A percentile compares a stretch with the other conserved stretches of the same genome.
These are phyloP conservation scores for Handroanthus guayacan DNA, from an alignment of 257 asterid genomes.

Conservation along the genomic window DNA sequence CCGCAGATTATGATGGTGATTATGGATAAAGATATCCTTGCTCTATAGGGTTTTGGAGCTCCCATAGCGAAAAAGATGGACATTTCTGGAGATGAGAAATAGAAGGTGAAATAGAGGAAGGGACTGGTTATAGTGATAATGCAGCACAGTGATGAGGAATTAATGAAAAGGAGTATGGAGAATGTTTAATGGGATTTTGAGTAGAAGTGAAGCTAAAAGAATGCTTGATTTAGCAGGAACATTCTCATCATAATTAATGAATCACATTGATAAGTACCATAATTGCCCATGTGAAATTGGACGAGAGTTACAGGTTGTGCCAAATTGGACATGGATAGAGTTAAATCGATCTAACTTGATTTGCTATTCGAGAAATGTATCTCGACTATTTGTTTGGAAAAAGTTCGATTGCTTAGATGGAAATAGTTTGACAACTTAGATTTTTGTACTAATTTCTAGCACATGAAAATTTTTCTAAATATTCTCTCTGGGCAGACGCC, in stretches of 20 bases:
- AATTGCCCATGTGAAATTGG: slow-evolving; percentile 2
- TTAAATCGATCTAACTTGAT: too few relatives aligned
- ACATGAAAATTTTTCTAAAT: too few relatives aligned
- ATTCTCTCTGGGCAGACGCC: too few relatives aligned
- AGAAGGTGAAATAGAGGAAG: slow-evolving; percentile 13
- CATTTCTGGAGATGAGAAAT: slow-evolving; percentile 3
- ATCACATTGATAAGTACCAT: neutral
- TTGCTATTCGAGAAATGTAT: too few relatives aligned
- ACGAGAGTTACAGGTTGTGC: slow-evolving; percentile 19
- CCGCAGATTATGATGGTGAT: slow-evolving; percentile 49
- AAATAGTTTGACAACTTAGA: too few relatives aligned
- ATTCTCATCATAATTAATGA: slow-evolving; percentile 29
- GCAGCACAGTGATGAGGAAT: slow-evolving; percentile 45
- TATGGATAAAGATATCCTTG: slow-evolving; percentile 63
- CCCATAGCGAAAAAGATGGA: slow-evolving; percentile 46
- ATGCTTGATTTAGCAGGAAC: slow-evolving; percentile 40
- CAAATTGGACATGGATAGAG: too few relatives aligned
- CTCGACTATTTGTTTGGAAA: too few relatives aligned
- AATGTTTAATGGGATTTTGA: slow-evolving; percentile 52
- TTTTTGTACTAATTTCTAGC: too few relatives aligned
- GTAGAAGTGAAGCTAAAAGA: slow-evolving; percentile 90
- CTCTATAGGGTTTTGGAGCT: slow-evolving; percentile 52
- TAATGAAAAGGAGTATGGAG: slow-evolving; percentile 34
- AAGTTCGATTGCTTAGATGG: too few relatives aligned
- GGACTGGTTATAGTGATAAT: slow-evolving; percentile 13